Base-by-base conservation (phyloP, 2,329 filamentous ascomycete genomes). In the Fusarium dimerum region DNA sequence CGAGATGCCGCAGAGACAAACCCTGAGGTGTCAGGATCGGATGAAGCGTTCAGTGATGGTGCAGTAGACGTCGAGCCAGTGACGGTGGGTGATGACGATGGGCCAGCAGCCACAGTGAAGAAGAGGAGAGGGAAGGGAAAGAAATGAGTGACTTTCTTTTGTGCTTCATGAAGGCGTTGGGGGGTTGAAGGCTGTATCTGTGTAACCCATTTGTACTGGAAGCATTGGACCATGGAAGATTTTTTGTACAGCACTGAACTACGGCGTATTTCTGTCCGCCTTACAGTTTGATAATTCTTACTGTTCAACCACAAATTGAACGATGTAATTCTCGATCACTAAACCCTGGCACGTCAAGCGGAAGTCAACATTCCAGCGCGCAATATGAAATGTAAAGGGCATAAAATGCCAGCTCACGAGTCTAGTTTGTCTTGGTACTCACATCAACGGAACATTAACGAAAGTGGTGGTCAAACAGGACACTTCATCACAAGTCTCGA, bases 101-200 rank as follows among this genome's bases (percentile, higher is more conserved):
- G 58, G 3, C 61, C 56, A 8, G 58, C 59, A 5, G 48, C 64
- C 12, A 54, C 55, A 8, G 59, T 66, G 17, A 61, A 56, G 46
- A 68, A 66, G 56, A 56, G 67, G 34, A 56, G 57, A 11, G 50
- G 43, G 10, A 67, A 65, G 48, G 55, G 51, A 11, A 68, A 65
- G 51, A 64, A 66, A 49, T 68, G 50, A 56, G 40, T 6, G 17
- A 48, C n/a, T 46, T 38, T 41, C 39, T 46, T 38, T 41, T 40
- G 5, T 43, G 18, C 45, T 26, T 26, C 5, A 26, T 5, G 39
- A 39, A 20, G 38, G n/a, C 45, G 48, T 47, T 53, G 42, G 38
- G 39, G 39, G 38, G 46, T 30, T 51, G 32, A 36, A 15, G 32
- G 10, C 32, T 9, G 11, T 36, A 36, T 36, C 32, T 36, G 11